Base-by-base conservation (phyloP, 495 filamentous ascomycete genomes). In the Hyaloscypha finlandica region DNA sequence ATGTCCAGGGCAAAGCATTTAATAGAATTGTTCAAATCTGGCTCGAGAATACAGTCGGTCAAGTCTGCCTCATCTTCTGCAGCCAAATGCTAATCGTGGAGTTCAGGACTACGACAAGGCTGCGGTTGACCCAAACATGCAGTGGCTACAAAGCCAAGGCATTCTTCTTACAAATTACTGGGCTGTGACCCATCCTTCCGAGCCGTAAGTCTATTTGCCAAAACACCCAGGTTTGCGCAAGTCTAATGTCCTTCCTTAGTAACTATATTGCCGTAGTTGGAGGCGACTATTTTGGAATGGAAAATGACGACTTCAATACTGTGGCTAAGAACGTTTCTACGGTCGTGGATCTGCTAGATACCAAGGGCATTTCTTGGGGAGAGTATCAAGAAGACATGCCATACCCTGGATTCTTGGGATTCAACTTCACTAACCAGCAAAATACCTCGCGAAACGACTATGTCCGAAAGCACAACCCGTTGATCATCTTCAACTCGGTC, bases 391-490 rank as follows among this genome's bases (percentile, higher is more conserved):
- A 92, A 73, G 80, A 85, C 61, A 71, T 86, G 74, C 90, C 90
- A n/a, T 88, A 90, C 70, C 78, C 87, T 19, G 90, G 89, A 12
- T 92, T 86, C 76, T 78, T 86, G 69, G 88, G 85, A 33, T 80
- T 75, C 61, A 85, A 83, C 61, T 86, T 77, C 63, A 77, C 78
- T 29, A 86, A 89, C 74, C 82, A 83, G 65, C 60, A 77, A 67
- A 48, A 48, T 12, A 84, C 78, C 9, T 77, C 77, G 31, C 75
- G 77, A 30, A 86, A 89, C 67, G 81, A 85, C 72, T 93, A 93
- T 71, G 88, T 91, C 22, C 83, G 90, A 53, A 93, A 92, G 79
- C 90, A 92, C 78, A 89, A 90, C 75, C 89, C 88, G 0, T 73
- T 88, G 11, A 75, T 90, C 31, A 75, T 83, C 64, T 90, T 79